Conservation (phyloP, 1,284 basidiomycete species). For the Sporisorium exsertum region DNA sequence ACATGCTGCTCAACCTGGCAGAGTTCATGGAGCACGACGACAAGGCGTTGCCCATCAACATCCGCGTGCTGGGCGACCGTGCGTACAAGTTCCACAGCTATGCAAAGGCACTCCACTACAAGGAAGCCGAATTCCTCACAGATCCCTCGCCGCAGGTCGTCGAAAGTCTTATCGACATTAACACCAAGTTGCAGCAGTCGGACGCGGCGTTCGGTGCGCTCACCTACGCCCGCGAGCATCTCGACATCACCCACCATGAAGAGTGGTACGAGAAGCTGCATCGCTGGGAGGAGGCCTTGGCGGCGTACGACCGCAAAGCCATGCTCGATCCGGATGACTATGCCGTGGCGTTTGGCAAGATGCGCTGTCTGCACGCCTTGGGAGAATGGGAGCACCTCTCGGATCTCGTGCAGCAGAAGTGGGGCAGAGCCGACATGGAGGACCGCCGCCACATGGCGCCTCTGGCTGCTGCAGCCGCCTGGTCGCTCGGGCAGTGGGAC, state of each 20-base stretch:
- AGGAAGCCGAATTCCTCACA: conserved; percentile 95
- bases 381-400: conserved; percentile 97
- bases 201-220: conserved; percentile 68
- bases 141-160: conserved; percentile 85
- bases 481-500: conserved; percentile 97
- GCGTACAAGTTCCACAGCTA: conserved; percentile 92
- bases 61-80: conserved; percentile 91
- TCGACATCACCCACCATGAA: conserved; percentile 86
- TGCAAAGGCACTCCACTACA: conserved; percentile 98
- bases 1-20: conserved; percentile 91
- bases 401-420: conserved; percentile 86
- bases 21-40: conserved; percentile 99
- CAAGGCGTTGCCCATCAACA: conserved; percentile 92
- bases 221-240: conserved; percentile 67
- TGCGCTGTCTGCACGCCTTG: conserved; percentile 95
- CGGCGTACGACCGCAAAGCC: conserved; percentile 85
- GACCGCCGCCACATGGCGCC: conserved; percentile 92
- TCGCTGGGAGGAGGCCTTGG: conserved; percentile 93
- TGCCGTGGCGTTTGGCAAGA: conserved; percentile 84
- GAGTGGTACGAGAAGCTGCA: conserved; percentile 99
- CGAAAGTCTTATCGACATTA: conserved; percentile 95
- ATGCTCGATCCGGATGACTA: conserved; percentile 72
- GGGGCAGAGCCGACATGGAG: conserved; percentile 85
- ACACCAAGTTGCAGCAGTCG: conserved; percentile 90
- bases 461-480: conserved; percentile 95